Evolutionary conservation across 495 filamentous ascomycete genomes (phyloP), one percentile per base, ranked within the genome.

Genomic region (Tuber indicum): DNA sequence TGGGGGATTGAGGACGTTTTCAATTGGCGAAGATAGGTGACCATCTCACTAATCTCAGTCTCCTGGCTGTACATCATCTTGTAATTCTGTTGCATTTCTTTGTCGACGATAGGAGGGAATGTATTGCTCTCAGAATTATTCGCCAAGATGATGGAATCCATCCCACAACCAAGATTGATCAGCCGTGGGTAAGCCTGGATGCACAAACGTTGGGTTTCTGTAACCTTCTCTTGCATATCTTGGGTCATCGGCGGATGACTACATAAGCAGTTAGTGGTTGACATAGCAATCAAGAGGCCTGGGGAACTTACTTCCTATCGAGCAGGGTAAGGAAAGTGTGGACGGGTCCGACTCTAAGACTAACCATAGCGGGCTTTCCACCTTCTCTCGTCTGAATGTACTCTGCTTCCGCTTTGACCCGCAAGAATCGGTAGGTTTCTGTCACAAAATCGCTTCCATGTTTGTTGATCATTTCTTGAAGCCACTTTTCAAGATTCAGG

Each of bases 31-130:
- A 99, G 90, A 71, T 91, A 88, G 75, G 92, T 89, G 75, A 98
- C 89, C 80, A 98, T 90, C 75, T 92, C 88, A 44, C 91, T 88
- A 72, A 97, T 90, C 52, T 94, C 91, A 41, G 92, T 87, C 78
- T 97, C 93, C 74, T 92, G 90, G 77, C 92, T 91, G 82, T 98
- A 98, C 93, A 99, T 97, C 78, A 91, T 91, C 84, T 96, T 97
- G 84, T 97, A 98, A 72, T 97, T 90, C 75, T 97, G 93, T 81
- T 98, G 94, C 96, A 99, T 99, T 83, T 93, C 90, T 77, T 89
- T 90, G 78, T 96, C 92, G 41, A 94, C 91, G 36, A 89, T 89
- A n/a, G 88, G 86, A 0, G 94, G 90, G 36, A 99, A 86, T 0
- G 88, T 87, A 82, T 98, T 96, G 7, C 91, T 90, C 70, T 91